Evolutionary conservation across 306 rosid species (phyloP).

Genomic region (Rosa chinensis): DNA sequence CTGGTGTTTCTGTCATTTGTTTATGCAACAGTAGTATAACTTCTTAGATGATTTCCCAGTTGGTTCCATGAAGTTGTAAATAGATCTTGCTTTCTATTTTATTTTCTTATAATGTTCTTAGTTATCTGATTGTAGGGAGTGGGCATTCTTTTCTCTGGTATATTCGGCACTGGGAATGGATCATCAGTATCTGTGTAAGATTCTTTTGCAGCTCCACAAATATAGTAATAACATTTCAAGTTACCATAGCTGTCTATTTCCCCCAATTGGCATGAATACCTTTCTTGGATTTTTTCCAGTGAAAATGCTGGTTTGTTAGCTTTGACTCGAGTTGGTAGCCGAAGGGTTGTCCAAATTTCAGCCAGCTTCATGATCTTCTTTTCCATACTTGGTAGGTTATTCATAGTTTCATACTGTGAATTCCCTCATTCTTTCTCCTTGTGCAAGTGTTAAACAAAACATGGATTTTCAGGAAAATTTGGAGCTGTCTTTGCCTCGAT

Average conservation of each 20-base stretch:
- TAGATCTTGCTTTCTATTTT: not conserved
- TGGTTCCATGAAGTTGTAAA: not conserved
- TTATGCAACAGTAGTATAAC: not conserved
- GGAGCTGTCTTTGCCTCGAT: conserved; percentile 98
- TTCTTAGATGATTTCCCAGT: not conserved
- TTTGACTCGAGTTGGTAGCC: conserved; percentile 91
- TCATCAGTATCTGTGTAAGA: conserved; percentile 89
- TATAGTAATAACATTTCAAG: conserved; percentile 13
- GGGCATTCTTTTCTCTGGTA: conserved; percentile 80
- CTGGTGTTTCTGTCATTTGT: not conserved
- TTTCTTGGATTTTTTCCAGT: conserved; percentile 34
- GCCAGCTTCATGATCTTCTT: conserved; percentile 96
- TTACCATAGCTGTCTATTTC: not conserved
- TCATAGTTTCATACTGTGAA: not conserved
- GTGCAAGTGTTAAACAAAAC: not conserved
- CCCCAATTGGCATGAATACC: conserved; percentile 4
- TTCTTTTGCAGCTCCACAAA: conserved; percentile 24
- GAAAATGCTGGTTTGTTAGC: conserved; percentile 96
- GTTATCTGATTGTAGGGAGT: conserved; percentile 64
- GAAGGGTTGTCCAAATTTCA: conserved; percentile 95
- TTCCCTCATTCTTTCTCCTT: conserved; percentile 7
- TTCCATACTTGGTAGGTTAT: conserved; percentile 72
- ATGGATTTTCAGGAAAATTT: conserved; percentile 64
- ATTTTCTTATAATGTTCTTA: not conserved
- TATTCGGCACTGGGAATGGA: conserved; percentile 93